Base-by-base conservation (phyloP, 2,329 filamentous ascomycete species). In the Talaromyces albobiverticillius region DNA sequence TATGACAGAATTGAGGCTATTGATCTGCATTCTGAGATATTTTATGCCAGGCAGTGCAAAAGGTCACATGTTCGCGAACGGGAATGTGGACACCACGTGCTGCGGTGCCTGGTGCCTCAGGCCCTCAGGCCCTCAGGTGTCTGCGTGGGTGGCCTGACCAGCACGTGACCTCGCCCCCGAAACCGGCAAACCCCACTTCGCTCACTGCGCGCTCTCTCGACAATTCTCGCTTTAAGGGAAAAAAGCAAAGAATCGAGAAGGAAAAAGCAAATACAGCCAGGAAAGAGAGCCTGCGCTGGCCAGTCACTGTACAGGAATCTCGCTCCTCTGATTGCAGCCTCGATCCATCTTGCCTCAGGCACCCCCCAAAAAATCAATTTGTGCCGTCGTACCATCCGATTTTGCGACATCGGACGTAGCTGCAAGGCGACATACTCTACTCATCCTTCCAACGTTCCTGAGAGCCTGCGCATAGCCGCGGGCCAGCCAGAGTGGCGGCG, bases 401-500 rank as follows among this genome's bases (percentile, higher is more conserved):
- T 40, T 40, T 48, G 54, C 54, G 54, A 53, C 45, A 56, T 57
- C 55, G 55, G 55, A 57, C 55, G 46, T 52, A 25, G 31, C 50
- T 46, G 50, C 46, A 23, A 51, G 45, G 38, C 42, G 34, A 50
- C n/a, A n/a, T n/a, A n/a, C n/a, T n/a, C n/a, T n/a, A n/a, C n/a
- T 20, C 36, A 46, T 18, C 40, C 34, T 34, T 36, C 31, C 42
- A 40, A 16, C 29, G 31, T 52, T 36, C 29, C 26, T 23, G 50
- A 53, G 29, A 47, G 41, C 45, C 46, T 31, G 46, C 52, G 52
- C 46, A 46, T 52, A 51, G 56, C 56, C 43, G 40, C 48, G 52
- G 47, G 53, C n/a, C 61, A 64, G 64, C 58, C 69, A 72, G 66
- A 58, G 68, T 71, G 69, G 68, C 68, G 63, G 67, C 65, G 61